phyloP scores from a whole-genome alignment of 2,329 filamentous ascomycete species.

The Diaporthe capsici region DNA sequence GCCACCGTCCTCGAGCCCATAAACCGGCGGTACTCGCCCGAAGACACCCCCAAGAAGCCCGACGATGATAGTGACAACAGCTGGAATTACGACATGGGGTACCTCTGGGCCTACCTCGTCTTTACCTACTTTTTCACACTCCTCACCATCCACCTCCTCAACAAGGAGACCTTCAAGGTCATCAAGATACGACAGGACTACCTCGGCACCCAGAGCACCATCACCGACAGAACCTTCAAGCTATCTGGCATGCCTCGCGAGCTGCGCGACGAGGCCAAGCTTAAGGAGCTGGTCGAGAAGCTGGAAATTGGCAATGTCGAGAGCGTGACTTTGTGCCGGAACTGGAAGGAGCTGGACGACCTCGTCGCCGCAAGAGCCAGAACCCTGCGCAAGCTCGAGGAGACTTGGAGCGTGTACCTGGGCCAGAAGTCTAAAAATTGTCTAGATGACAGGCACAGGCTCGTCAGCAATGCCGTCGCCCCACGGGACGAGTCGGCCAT shows the following conservation, averaged over 20 bases:
- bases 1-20: slow-evolving; percentile 87
- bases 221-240: slow-evolving; percentile 94
- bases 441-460: slow-evolving; percentile 47
- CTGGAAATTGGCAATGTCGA: slow-evolving; percentile 92
- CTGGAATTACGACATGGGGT: slow-evolving; percentile 59
- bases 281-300: slow-evolving; percentile 89
- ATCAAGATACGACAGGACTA: slow-evolving; percentile 92
- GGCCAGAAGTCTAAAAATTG: slow-evolving; percentile 61
- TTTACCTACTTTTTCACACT: slow-evolving; percentile 94
- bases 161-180: slow-evolving; percentile 85
- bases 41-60: slow-evolving; percentile 34
- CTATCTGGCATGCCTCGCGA: slow-evolving; percentile 88
- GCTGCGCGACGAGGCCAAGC: slow-evolving; percentile 83
- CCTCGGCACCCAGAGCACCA: slow-evolving; percentile 92
- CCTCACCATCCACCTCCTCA: slow-evolving; percentile 85
- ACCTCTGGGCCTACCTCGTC: slow-evolving; percentile 93
- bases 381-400: slow-evolving; percentile 81
- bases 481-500: slow-evolving; percentile 51
- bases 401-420: slow-evolving; percentile 85
- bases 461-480: background rate
- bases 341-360: slow-evolving; percentile 87
- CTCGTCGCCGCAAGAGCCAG: slow-evolving; percentile 77
- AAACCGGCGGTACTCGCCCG: slow-evolving; percentile 74
- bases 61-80: slow-evolving; percentile 44
- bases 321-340: slow-evolving; percentile 84